Base-by-base conservation (phyloP, 1,139 yeast species). In the Sugiyamaella castrensis region DNA sequence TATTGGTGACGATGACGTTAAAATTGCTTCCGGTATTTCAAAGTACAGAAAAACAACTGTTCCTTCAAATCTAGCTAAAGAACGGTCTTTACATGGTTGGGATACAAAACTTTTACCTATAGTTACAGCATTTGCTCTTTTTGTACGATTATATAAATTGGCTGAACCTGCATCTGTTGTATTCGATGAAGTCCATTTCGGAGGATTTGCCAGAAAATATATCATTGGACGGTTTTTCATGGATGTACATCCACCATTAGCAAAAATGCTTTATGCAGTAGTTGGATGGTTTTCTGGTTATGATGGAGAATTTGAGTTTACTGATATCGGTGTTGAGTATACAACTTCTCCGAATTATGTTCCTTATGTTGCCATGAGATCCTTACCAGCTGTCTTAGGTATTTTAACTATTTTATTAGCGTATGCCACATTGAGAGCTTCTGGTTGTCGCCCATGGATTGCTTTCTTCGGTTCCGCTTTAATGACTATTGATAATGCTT, bases 171-270 rank as follows among this genome's bases (percentile, higher is more conserved):
- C 79, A 55, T 78, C 87, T 37, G 96, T 92, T 42, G 97, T 92
- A 31, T 92, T 92, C 65, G 98, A 92, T 71, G 98, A 92, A 37
- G 79, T 77, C 24, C 86, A 82, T 62, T 79, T 81, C 51, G 87
- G 91, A 9, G 82, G 82, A 2, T 81, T 80, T 64, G 82, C 92
- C 45, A 75, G 80, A 49, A 75, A 77, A 52, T 87, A 85, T 69
- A 68, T 74, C 56, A 70, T 70, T 37, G 87, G 88, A 11, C 73
- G 75, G 39, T 83, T 87, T 68, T 92, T 88, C 68, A 92, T 94
- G 67, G 99, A 92, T 69, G 80, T 92, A 51, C 99, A 92, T 69
- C 99, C 99, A 35, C 99, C 98, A 16, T 84, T 94, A 70, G 98
- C 96, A 46, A 94, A 94, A 68, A 74, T 94, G 69, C 76, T 91